Percentiles rank a stretch among this genome's conserved stretches.
phyloP scores from a whole-genome alignment of 306 rosid species.

The Boehmeria nivea region DNA sequence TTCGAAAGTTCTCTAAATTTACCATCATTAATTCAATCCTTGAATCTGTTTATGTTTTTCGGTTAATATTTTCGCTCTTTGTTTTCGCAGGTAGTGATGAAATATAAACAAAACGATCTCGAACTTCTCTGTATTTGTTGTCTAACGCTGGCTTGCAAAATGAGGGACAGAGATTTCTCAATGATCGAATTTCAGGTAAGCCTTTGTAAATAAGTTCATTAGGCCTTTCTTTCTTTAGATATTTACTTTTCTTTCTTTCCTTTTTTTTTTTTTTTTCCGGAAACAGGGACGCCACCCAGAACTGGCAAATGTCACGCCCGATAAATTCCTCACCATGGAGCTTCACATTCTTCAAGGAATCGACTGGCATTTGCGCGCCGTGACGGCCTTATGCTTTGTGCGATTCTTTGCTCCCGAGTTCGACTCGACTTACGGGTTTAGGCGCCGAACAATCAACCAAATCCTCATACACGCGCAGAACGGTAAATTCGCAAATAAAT shows the following conservation, averaged over 20 bases:
- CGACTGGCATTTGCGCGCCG: no score
- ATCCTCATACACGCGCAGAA: conserved; percentile 6
- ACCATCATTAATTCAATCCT: background rate
- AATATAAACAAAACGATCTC: background rate
- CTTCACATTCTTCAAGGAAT: background rate
- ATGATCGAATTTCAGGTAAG: background rate
- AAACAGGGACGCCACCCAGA: background rate
- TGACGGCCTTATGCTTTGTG: no score
- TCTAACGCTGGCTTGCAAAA: conserved; percentile 18
- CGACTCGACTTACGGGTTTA: background rate
- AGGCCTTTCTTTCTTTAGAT: background rate
- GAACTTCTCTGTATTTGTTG: conserved; percentile 11
- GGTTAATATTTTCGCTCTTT: no score
- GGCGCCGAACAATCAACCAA: background rate
- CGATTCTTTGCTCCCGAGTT: no score
- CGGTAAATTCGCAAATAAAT: background rate
- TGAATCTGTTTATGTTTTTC: background rate
- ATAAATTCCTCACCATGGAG: background rate
- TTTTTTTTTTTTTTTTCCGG: background rate
- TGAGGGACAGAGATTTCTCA: background rate
- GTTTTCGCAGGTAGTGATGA: background rate
- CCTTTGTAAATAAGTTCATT: background rate
- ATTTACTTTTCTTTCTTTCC: no score
- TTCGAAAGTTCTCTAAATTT: background rate
- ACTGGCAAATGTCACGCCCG: no score